These are phyloP conservation scores for Amanita rubescens DNA, from an alignment of 768 basidiomycete species.

Conservation along the genomic window DNA sequence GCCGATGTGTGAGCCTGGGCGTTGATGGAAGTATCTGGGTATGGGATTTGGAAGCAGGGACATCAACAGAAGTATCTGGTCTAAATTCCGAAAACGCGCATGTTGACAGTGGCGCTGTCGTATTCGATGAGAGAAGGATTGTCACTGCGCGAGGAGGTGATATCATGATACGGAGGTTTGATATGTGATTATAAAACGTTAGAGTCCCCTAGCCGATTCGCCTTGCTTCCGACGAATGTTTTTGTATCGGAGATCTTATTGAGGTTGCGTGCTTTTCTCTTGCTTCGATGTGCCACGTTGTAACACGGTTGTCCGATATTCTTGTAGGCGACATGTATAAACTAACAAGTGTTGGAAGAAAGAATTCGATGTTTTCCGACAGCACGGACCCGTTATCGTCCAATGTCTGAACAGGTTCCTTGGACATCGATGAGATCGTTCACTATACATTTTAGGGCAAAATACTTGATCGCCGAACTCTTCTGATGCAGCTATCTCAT, in stretches of 20 bases:
- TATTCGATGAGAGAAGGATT: slow-evolving; percentile 72
- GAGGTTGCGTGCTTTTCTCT: slow-evolving; percentile 7
- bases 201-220: background rate
- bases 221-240: slow-evolving; percentile 5
- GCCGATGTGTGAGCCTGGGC: slow-evolving; percentile 72
- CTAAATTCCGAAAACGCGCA: slow-evolving; percentile 16
- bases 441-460: background rate
- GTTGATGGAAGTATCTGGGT: slow-evolving; percentile 73
- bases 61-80: slow-evolving; percentile 35
- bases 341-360: background rate
- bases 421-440: background rate
- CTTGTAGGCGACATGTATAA: slow-evolving; percentile 3
- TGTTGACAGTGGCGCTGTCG: slow-evolving; percentile 37
- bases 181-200: slow-evolving; percentile 32
- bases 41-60: slow-evolving; percentile 72
- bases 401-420: background rate
- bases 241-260: slow-evolving; percentile 7
- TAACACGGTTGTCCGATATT: slow-evolving; percentile 2
- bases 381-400: slow-evolving; percentile 1
- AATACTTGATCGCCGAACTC: background rate
- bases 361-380: background rate
- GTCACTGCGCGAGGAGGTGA: slow-evolving; percentile 40
- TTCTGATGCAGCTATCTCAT: background rate
- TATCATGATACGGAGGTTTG: slow-evolving; percentile 48
- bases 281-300: background rate